A percentile compares a stretch with the other conserved stretches of the same genome.
Evolutionary conservation across 1,284 basidiomycete genomes (phyloP).

Genomic region (Serendipita sp.): DNA sequence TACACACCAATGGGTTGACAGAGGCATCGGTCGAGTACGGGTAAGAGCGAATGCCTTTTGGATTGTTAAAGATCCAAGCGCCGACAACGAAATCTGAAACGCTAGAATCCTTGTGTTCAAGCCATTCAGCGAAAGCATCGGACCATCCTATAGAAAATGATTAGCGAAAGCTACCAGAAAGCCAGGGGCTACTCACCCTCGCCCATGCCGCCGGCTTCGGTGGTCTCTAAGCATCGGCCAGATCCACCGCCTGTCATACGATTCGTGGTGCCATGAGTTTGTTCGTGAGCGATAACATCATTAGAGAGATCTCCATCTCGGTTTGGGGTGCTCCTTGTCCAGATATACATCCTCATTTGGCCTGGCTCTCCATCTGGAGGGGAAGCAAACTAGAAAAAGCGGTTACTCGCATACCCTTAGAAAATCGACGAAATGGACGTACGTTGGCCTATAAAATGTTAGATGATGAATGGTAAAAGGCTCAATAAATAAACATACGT

Average conservation of each 20-base stretch:
- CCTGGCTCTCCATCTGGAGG: slow-evolving; percentile 23
- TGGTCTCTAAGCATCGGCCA: slow-evolving; percentile 5
- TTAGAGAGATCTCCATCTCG: slow-evolving; percentile 7
- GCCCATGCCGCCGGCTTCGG: slow-evolving; percentile 2
- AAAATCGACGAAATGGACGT: not conserved
- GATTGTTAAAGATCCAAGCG: slow-evolving; percentile 4
- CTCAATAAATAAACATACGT: not conserved
- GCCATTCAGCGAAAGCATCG: slow-evolving; percentile 11
- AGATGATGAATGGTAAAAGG: not conserved
- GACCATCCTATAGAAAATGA: not conserved
- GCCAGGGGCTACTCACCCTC: not conserved
- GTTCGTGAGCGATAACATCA: slow-evolving; percentile 6
- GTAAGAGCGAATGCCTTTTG: slow-evolving; percentile 1
- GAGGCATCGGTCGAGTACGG: slow-evolving; percentile 1
- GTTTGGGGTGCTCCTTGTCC: not conserved
- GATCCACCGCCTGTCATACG: slow-evolving; percentile 8
- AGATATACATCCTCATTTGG: slow-evolving; percentile 8
- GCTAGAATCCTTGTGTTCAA: slow-evolving; percentile 8
- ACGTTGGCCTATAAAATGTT: not conserved
- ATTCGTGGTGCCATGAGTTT: slow-evolving; percentile 6
- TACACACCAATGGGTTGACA: slow-evolving; percentile 6
- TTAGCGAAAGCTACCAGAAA: not conserved
- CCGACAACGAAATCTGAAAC: slow-evolving; percentile 6
- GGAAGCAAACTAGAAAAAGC: slow-evolving; percentile 25
- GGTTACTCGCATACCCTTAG: no score